Evolutionary conservation across 352 stramenopile species (phyloP).

Genomic region (Globisporangium okanoganense): DNA sequence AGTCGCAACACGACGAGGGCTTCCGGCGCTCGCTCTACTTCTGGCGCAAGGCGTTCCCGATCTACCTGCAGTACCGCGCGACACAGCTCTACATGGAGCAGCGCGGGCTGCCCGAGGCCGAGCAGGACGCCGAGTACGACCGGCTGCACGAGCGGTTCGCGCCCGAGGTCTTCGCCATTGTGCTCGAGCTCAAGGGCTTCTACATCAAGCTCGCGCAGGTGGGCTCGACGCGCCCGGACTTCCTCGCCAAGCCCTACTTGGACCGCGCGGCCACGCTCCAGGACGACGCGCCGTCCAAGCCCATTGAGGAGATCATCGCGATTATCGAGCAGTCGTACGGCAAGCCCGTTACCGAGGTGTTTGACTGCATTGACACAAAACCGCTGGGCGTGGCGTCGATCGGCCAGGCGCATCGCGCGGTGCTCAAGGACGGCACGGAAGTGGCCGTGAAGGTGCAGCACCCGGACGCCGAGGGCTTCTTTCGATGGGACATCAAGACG

Average conservation of each 20-base stretch:
- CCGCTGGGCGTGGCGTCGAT: constrained; percentile 81
- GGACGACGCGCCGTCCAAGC: constrained; percentile 75
- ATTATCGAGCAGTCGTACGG: constrained; percentile 79
- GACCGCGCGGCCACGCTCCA: constrained; percentile 70
- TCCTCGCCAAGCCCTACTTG: constrained; percentile 80
- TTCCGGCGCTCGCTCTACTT: constrained; percentile 82
- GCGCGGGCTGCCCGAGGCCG: constrained; percentile 29
- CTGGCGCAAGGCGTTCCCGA: constrained; percentile 85
- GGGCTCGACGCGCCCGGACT: constrained; percentile 73
- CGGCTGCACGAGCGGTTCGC: constrained; percentile 73
- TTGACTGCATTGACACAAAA: constrained; percentile 56
- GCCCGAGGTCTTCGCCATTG: constrained; percentile 75
- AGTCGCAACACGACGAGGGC: constrained; percentile 68
- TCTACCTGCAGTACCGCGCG: constrained; percentile 80
- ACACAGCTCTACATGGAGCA: constrained; percentile 76
- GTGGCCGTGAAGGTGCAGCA: constrained; percentile 93
- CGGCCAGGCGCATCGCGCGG: constrained; percentile 76
- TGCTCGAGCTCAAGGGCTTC: constrained; percentile 82
- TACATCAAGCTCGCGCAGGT: constrained; percentile 87
- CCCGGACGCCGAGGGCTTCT: constrained; percentile 91
- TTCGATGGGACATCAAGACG: constrained; percentile 95
- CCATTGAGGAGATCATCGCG: constrained; percentile 58
- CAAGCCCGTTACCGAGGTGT: constrained; percentile 50
- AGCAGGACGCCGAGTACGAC: constrained; percentile 74
- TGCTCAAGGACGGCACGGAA: constrained; percentile 62